These are phyloP conservation scores for Adansonia rubrostipa DNA, from an alignment of 441 rosid species.

Conservation along the genomic window DNA sequence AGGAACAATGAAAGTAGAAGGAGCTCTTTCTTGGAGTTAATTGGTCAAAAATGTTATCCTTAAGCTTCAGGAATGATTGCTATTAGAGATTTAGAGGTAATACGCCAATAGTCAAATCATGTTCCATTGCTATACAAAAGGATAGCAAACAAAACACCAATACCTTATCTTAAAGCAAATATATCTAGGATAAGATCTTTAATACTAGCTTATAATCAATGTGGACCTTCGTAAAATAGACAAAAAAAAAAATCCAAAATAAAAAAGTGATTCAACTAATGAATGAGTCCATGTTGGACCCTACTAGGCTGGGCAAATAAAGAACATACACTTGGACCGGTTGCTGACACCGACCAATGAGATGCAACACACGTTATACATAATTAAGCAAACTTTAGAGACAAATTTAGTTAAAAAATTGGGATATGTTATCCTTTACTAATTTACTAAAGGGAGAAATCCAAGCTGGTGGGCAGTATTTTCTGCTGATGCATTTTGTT, in stretches of 20 bases:
- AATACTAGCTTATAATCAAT: constrained; percentile 13
- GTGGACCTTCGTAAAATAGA: constrained; percentile 36
- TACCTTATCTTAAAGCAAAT: constrained; percentile 45
- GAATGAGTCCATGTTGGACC: constrained; percentile 19
- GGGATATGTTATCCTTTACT: too few relatives aligned
- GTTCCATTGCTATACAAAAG: constrained; percentile 54
- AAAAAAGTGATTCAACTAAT: constrained; percentile 35
- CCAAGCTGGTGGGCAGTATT: too few relatives aligned
- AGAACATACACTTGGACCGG: background rate
- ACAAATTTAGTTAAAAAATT: background rate
- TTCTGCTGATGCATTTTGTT: too few relatives aligned
- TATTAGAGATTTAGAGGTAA: constrained; percentile 29
- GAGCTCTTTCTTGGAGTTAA: background rate
- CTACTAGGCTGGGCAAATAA: constrained; percentile 17
- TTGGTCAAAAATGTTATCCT: background rate
- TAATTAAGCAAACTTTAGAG: background rate
- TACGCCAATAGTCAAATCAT: constrained; percentile 31
- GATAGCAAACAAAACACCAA: constrained; percentile 38
- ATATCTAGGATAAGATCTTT: constrained; percentile 46
- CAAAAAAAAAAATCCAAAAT: background rate
- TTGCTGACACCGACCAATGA: background rate
- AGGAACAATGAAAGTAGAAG: background rate
- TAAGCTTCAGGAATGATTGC: constrained; percentile 16
- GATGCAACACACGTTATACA: background rate
- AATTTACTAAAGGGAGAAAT: too few relatives aligned